Evolutionary conservation across 441 rosid genomes (phyloP).

Genomic region (Geranium incanum): DNA sequence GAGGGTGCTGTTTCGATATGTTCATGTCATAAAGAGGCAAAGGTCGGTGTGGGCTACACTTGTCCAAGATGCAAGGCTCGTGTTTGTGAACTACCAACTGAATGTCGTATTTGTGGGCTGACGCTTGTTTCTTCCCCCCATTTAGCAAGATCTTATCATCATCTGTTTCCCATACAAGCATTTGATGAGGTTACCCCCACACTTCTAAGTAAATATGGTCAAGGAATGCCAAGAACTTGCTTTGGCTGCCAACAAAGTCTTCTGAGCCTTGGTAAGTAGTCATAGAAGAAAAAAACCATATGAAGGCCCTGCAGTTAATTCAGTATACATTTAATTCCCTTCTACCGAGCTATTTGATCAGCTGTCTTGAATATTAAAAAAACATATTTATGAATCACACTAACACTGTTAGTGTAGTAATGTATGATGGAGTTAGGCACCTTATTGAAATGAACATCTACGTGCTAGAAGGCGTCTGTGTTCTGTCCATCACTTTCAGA

Average conservation of each 20-base stretch:
- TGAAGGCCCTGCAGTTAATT: background rate
- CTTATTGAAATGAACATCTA: background rate
- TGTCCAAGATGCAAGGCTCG: constrained; percentile 94
- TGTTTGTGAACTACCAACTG: constrained; percentile 77
- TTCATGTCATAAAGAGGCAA: constrained; percentile 84
- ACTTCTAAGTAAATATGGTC: constrained; percentile 29
- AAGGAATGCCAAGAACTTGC: constrained; percentile 38
- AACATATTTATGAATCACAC: background rate
- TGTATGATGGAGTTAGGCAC: constrained; percentile 3
- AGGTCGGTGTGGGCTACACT: constrained; percentile 73
- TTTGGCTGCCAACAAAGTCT: constrained; percentile 79
- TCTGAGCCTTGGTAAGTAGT: constrained; percentile 43
- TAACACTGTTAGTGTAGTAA: background rate
- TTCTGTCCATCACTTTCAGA: background rate
- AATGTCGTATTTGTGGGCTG: constrained; percentile 76
- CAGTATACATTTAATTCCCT: background rate
- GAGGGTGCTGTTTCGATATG: constrained; percentile 79
- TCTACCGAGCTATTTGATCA: constrained; percentile 3
- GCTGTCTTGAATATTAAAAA: background rate
- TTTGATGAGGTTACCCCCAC: constrained; percentile 56
- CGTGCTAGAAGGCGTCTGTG: background rate
- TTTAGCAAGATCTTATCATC: constrained; percentile 93
- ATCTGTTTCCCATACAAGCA: constrained; percentile 78
- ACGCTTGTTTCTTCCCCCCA: constrained; percentile 94
- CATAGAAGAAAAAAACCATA: background rate